Evolutionary conservation across 331 rosid species (phyloP).

Genomic region (Malus hybrid): DNA sequence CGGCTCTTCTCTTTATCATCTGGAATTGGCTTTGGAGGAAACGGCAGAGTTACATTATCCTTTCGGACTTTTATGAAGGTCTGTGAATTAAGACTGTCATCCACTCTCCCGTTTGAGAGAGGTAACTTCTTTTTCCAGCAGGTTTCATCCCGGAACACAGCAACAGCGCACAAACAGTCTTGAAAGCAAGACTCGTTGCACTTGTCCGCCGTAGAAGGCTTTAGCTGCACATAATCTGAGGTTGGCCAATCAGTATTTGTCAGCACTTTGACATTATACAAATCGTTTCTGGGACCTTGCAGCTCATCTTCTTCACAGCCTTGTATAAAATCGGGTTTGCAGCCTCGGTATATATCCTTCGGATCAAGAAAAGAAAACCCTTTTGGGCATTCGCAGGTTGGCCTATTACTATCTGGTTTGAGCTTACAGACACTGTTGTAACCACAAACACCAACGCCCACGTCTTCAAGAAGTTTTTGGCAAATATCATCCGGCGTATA

Average conservation of each 20-base stretch:
- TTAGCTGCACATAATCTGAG: neutral
- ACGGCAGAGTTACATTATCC: neutral
- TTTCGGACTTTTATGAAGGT: neutral
- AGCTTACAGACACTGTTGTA: constrained; percentile 1
- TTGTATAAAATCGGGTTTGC: constrained; percentile 16
- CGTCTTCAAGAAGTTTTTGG: accelerated
- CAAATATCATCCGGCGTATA: constrained; percentile 7
- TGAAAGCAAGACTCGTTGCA: constrained; percentile 2
- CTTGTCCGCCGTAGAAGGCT: neutral
- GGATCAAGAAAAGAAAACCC: constrained; percentile 21
- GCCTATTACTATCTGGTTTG: neutral
- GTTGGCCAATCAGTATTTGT: neutral
- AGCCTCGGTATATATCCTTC: constrained; percentile 5
- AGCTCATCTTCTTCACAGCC: constrained; percentile 5
- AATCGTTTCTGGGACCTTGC: neutral
- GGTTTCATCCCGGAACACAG: neutral
- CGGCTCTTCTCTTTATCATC: neutral
- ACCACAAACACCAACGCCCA: constrained; percentile 1
- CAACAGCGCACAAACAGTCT: constrained; percentile 4
- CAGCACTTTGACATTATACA: neutral
- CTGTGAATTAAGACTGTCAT: neutral
- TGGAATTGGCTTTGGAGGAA: neutral
- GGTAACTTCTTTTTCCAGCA: neutral
- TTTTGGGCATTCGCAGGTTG: constrained; percentile 18
- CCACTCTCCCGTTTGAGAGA: constrained; percentile 4